Percentiles rank a stretch among this genome's conserved stretches.
Conservation (phyloP, 2,329 filamentous ascomycete species). For the Penicillium sp. region DNA sequence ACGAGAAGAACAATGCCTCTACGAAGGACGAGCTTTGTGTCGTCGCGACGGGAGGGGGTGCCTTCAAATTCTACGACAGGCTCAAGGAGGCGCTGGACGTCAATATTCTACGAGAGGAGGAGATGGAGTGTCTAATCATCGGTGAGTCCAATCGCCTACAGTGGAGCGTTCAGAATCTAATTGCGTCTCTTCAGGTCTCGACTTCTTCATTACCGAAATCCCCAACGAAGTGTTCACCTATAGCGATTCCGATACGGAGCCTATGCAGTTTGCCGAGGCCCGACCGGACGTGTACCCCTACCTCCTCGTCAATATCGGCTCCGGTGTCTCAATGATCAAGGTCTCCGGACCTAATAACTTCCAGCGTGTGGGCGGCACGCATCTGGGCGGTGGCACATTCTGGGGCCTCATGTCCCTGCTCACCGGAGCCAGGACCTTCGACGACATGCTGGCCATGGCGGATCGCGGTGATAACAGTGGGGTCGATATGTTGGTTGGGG, state of each 20-base stretch:
- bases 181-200: constrained; percentile 65
- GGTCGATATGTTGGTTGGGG: constrained; percentile 95
- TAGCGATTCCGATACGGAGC: constrained; percentile 79
- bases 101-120: constrained; percentile 88
- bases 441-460: constrained; percentile 93
- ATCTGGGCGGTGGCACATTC: constrained; percentile 92
- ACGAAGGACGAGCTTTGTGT: constrained; percentile 75
- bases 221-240: constrained; percentile 97
- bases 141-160: constrained; percentile 57
- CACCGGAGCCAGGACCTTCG: constrained; percentile 93
- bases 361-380: constrained; percentile 91
- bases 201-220: constrained; percentile 99
- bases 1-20: constrained; percentile 75
- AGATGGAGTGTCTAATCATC: constrained; percentile 98
- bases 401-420: constrained; percentile 93
- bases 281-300: constrained; percentile 90
- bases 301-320: constrained; percentile 96
- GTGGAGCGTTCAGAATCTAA: background rate
- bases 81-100: constrained; percentile 83
- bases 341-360: constrained; percentile 87
- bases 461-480: constrained; percentile 88
- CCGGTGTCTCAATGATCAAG: constrained; percentile 95
- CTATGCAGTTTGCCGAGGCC: constrained; percentile 84
- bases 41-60: constrained; percentile 94
- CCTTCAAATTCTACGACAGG: constrained; percentile 95